Base-by-base conservation (phyloP, 1,284 basidiomycete species). In the Cutaneotrichosporon cutaneum region DNA sequence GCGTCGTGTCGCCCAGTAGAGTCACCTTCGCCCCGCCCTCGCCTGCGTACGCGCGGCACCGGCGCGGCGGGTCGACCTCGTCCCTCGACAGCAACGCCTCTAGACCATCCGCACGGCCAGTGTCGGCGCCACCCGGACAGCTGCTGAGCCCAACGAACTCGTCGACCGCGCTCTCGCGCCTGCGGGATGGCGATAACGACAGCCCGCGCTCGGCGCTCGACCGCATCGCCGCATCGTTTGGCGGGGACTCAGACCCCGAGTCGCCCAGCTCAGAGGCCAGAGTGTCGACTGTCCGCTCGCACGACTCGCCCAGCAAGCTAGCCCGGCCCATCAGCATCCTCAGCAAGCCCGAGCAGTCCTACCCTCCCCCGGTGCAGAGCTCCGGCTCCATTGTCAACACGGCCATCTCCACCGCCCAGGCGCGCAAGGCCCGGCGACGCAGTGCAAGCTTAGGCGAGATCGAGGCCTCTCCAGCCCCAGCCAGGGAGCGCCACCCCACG, bases 141-240 rank as follows among this genome's bases (percentile, higher is more conserved):
- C 32, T 36, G 11, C 4, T 27, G 14, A 30, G 9, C 9, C 42
- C 56, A n/a, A 16, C 61, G 54, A 1, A n/a, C n/a, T 26, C 54
- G 13, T 54, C 58, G 2, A 62, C 52, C 2, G 61, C 61, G 8
- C 51, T 63, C 21, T 27, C 56, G 14, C 47, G 56, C 26, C 42
- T 63, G 6, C 56, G 53, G 11, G 35, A 57, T n/a, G 50, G 48
- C 48, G 50, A 42, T 21, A 24, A 32, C 5, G 59, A 69, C 24
- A 72, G 73, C 56, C 73, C 74, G 9, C 72, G 72, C 62, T 73
- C 71, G 24, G 77, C 75, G 13, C 62, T 78, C n/a, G 76, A 78
- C 53, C 68, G 69, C 56, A 63, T 78, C 36, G 70, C 71, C 42
- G 55, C 42, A 16, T 45, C 56, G 30, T 50, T 65, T 13, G 63